Evolutionary conservation across 768 basidiomycete genomes (phyloP).

Genomic region (Tylopilus felleus): DNA sequence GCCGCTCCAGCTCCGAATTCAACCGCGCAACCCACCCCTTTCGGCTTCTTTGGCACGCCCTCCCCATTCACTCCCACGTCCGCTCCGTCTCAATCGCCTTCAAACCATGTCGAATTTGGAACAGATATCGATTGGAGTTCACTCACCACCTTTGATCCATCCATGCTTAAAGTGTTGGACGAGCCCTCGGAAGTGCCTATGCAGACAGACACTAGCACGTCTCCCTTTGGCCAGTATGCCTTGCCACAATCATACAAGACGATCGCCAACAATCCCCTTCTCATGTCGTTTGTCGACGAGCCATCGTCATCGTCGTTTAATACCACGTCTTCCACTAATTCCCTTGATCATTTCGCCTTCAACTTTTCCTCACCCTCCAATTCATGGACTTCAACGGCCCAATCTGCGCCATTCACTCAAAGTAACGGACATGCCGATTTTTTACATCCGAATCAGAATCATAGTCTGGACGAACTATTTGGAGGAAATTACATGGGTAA

Average conservation of each 20-base stretch:
- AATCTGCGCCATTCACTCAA: conserved; percentile 20
- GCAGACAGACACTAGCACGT: conserved; percentile 51
- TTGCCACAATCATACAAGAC: conserved; percentile 61
- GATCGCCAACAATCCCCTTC: conserved; percentile 79
- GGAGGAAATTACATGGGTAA: conserved; percentile 36
- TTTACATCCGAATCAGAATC: conserved; percentile 21
- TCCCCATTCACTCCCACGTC: conserved; percentile 22
- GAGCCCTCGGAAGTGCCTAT: conserved; percentile 59
- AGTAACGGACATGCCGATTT: conserved; percentile 22
- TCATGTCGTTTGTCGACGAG: conserved; percentile 77
- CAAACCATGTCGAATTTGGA: conserved; percentile 19
- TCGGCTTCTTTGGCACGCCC: conserved; percentile 27
- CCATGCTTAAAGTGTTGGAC: conserved; percentile 61
- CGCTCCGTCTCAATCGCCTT: conserved; percentile 33
- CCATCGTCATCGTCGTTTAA: conserved; percentile 22
- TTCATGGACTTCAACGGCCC: conserved; percentile 21
- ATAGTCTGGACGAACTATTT: conserved; percentile 44
- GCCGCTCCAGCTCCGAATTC: conserved; percentile 24
- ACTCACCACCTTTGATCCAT: conserved; percentile 66
- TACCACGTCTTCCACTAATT: conserved; percentile 15
- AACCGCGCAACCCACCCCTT: conserved; percentile 15
- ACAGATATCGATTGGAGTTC: conserved; percentile 58
- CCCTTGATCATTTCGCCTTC: conserved; percentile 44
- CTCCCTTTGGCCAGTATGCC: conserved; percentile 46
- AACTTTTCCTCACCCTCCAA: conserved; percentile 38